These are phyloP conservation scores for Bimuria novae-zelandiae DNA, from an alignment of 2,329 filamentous ascomycete genomes.

Conservation along the genomic window DNA sequence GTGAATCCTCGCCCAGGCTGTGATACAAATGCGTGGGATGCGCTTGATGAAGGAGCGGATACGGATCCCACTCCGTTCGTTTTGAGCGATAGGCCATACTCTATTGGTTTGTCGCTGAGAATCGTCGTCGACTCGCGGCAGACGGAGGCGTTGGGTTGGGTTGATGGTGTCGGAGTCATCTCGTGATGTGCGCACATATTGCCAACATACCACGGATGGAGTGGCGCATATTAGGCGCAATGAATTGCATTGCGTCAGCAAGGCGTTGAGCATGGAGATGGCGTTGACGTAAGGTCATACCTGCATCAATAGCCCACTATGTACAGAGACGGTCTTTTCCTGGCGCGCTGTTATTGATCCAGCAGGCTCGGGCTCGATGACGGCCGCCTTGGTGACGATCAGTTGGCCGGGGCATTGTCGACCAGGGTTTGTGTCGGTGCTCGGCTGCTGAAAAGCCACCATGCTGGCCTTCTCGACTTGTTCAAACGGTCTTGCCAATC, in stretches of 20 bases:
- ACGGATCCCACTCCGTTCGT: slow-evolving; percentile 4
- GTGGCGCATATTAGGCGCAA: background rate
- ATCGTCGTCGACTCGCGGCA: slow-evolving; percentile 7
- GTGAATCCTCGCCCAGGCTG: slow-evolving; percentile 23
- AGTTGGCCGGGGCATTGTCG: slow-evolving; percentile 23
- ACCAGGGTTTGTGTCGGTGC: slow-evolving; percentile 39
- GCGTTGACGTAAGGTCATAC: slow-evolving; percentile 23
- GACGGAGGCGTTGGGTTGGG: background rate
- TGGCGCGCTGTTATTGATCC: slow-evolving; percentile 7
- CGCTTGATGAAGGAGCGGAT: slow-evolving; percentile 20
- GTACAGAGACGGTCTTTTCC: slow-evolving; percentile 24
- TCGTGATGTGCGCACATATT: slow-evolving; percentile 3
- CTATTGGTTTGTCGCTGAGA: slow-evolving; percentile 12
- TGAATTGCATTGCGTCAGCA: slow-evolving; percentile 30
- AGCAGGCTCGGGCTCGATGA: slow-evolving; percentile 2
- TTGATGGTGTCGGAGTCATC: slow-evolving; percentile 1
- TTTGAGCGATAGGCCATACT: slow-evolving; percentile 9
- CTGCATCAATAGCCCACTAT: slow-evolving; percentile 32
- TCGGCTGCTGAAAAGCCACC: slow-evolving; percentile 43
- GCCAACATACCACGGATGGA: slow-evolving; percentile 3
- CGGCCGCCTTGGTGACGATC: slow-evolving; percentile 34
- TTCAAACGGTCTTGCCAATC: slow-evolving; percentile 38
- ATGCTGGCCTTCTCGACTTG: slow-evolving; percentile 38
- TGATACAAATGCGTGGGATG: slow-evolving; percentile 30
- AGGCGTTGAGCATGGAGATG: slow-evolving; percentile 13